Percentiles rank a stretch among this genome's conserved stretches.
phyloP scores from a whole-genome alignment of 78 protist genomes.

The Isochrysis galbana region DNA sequence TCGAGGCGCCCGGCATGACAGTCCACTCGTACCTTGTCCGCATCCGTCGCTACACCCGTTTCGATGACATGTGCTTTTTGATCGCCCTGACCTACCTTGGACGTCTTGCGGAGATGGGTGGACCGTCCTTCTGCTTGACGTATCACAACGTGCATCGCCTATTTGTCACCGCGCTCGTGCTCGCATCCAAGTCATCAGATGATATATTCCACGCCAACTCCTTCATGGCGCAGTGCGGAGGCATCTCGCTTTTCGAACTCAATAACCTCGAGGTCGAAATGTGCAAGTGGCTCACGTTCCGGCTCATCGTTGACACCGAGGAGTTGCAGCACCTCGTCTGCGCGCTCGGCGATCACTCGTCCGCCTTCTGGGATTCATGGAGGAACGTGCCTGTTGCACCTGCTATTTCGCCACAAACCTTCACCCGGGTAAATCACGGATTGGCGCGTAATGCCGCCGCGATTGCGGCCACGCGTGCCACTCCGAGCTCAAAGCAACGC shows the following conservation, averaged over 20 bases:
- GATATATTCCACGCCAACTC: conserved; percentile 5
- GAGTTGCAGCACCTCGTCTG: not conserved
- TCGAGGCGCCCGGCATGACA: not conserved
- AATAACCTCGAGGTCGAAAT: not conserved
- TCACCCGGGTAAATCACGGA: too few species aligned
- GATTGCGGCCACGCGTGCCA: too few species aligned
- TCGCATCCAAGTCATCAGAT: not conserved
- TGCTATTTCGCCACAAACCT: too few species aligned
- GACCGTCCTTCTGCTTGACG: not conserved
- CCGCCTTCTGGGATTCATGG: not conserved
- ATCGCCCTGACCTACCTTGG: not conserved
- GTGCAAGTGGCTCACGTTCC: not conserved
- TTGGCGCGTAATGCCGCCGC: too few species aligned
- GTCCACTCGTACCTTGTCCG: not conserved
- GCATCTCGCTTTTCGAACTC: not conserved
- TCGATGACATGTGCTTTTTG: not conserved
- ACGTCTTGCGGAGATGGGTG: not conserved
- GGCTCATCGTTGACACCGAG: not conserved
- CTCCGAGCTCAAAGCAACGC: too few species aligned
- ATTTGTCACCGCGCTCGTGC: not conserved
- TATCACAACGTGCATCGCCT: conserved; percentile 13
- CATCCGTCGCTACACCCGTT: not conserved
- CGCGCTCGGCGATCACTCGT: not conserved
- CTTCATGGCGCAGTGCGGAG: conserved; percentile 21
- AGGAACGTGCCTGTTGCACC: not conserved